Percentiles rank a stretch among this genome's conserved stretches.
Evolutionary conservation across 129 eudicot genomes (phyloP).

Genomic region (Artemisia argyi): DNA sequence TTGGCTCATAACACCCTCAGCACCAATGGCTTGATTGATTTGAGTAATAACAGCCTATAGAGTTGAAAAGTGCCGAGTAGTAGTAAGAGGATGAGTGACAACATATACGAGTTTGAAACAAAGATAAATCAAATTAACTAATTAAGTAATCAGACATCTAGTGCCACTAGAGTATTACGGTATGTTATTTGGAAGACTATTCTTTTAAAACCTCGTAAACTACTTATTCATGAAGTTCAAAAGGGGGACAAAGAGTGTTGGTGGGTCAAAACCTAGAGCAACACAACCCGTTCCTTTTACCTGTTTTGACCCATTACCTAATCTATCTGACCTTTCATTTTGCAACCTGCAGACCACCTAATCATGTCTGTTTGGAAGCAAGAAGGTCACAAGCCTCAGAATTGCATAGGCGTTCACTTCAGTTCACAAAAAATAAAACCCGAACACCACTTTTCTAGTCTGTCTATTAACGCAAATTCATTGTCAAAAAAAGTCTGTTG

Average conservation of each 20-base stretch:
- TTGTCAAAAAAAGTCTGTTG: too few relatives aligned
- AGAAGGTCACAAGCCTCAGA: not conserved
- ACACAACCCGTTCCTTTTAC: not conserved
- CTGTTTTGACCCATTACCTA: not conserved
- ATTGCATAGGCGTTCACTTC: not conserved
- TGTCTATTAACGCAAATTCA: too few relatives aligned
- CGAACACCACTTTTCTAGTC: too few relatives aligned
- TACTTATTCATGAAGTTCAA: not conserved
- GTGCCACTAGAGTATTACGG: not conserved
- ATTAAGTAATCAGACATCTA: not conserved
- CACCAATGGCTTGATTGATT: slow-evolving; percentile 95
- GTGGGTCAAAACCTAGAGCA: not conserved
- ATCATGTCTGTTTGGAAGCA: not conserved
- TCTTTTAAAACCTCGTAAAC: too few relatives aligned
- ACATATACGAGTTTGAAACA: not conserved
- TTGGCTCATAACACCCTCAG: slow-evolving; percentile 82
- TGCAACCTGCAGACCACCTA: not conserved
- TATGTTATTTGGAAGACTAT: too few relatives aligned
- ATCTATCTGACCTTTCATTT: not conserved
- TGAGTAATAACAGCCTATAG: slow-evolving; percentile 62
- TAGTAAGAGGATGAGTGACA: not conserved
- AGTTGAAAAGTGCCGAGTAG: slow-evolving; percentile 11
- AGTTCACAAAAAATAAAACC: too few relatives aligned
- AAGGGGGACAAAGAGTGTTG: not conserved
- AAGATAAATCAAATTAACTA: not conserved